Base-by-base conservation (phyloP, 192 early-diverging fungal genomes). In the Fimicolochytrium jonesii region DNA sequence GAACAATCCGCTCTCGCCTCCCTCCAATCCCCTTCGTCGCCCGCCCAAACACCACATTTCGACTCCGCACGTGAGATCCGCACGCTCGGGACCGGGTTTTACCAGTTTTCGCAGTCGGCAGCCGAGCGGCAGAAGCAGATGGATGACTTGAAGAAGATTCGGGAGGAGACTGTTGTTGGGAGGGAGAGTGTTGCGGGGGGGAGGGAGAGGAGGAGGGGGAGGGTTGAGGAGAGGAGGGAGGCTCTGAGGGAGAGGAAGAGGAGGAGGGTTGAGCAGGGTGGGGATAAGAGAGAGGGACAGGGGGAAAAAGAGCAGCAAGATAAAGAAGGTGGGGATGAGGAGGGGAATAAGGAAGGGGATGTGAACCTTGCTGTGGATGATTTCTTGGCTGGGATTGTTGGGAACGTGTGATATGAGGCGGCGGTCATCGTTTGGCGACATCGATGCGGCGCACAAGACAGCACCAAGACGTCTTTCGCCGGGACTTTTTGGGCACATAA, bases 61-160 rank as follows among this genome's bases (percentile, higher is more conserved):
- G 70, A 82, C 53, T 55, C 75, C 32, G 56, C 59, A 17, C 56
- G 51, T 28, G 88, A 90, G 61, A 71, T 81, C 30, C 68, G 88
- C 51, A 84, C 82, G 26, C 75, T 80, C 33, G 88, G 87, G 50
- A 83, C 82, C 2, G 87, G 82, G 1, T 88, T 84, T 59, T 89
- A 89, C 64, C 72, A 71, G 0, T 88, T 90, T 35, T 82, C 86
- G 3, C 73, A 82, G 61, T 74, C 87, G 28, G 86, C 87, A 44
- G 70, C 77, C 4, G 79, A 79, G 26, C 76, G 88, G 39, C 48
- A 70, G 42, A 61, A 59, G 20, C 88, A 90, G 56, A 80, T 87
- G 76, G 69, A 59, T 2, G 85, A 79, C 28, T 53, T 90, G 43
- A 73, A 86, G 15, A 45, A 72, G 30, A 49, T 89, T 31, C 70